These are phyloP conservation scores for Artemisia argyi DNA, from an alignment of 129 eudicot species.

Conservation along the genomic window DNA sequence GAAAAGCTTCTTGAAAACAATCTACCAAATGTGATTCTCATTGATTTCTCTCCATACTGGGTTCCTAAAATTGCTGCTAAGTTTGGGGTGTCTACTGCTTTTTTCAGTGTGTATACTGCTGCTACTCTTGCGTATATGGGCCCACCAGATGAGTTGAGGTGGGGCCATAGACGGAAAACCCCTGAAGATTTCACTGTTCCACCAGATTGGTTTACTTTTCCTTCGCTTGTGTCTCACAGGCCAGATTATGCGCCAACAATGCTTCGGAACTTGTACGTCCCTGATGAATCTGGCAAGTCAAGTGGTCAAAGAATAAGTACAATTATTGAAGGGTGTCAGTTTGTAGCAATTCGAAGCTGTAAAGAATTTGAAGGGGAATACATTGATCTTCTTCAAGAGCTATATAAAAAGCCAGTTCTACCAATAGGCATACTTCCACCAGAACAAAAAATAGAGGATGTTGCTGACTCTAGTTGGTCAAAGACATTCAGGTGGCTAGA, in stretches of 20 bases:
- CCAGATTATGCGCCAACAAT: conserved; percentile 37
- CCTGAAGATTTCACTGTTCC: conserved; percentile 31
- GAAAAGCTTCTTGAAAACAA: too few species aligned
- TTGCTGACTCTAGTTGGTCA: conserved; percentile 29
- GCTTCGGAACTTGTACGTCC: conserved; percentile 22
- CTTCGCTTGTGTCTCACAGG: conserved; percentile 35
- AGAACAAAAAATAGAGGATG: conserved; percentile 16
- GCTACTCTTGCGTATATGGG: conserved; percentile 48
- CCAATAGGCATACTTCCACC: conserved; percentile 59
- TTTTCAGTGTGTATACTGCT: conserved; percentile 55
- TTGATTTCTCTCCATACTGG: conserved; percentile 48
- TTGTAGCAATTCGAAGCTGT: conserved; percentile 45
- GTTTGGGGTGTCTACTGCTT: conserved; percentile 41
- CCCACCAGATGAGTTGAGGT: conserved; percentile 38
- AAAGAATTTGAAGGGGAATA: conserved; percentile 57
- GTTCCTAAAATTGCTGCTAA: conserved; percentile 45
- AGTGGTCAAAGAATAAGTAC: conserved; percentile 32
- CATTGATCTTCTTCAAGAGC: conserved; percentile 36
- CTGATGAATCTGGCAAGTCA: conserved; percentile 43
- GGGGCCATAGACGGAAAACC: conserved; percentile 25
- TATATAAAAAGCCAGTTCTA: conserved; percentile 43
- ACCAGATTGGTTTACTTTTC: conserved; percentile 39
- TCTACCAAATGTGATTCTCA: conserved; percentile 38
- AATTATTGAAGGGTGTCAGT: conserved; percentile 32
- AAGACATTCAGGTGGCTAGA: conserved; percentile 51